Base-by-base conservation (phyloP, 2,329 filamentous ascomycete genomes). In the Aciculosporium take region DNA sequence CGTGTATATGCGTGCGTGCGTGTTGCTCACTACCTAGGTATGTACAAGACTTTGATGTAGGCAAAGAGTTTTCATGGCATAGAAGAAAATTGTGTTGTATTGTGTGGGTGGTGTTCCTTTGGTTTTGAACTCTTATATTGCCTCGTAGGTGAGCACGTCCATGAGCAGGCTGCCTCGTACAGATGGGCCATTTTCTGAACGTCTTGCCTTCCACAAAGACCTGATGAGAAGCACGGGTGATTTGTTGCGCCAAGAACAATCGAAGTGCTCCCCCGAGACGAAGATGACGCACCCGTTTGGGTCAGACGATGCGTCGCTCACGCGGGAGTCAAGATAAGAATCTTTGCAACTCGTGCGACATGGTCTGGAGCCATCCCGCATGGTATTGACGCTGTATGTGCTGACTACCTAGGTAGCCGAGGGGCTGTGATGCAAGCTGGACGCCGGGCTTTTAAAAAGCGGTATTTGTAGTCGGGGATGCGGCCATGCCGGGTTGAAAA, bases 171-270 rank as follows among this genome's bases (percentile, higher is more conserved):
- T 7, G 50, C 56, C 2, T 49, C 67, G 6, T 66, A 64, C 47
- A 53, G 56, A 6, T 58, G 68, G 18, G 60, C 60, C 2, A 60
- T 56, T 1, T 52, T 59, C n/a, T 3, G 62, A 66, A 7, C 58
- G 61, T 35, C 59, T 60, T 2, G 58, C 53, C 5, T 68, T 64
- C 64, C 63, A 68, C 42, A 60, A 57, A 40, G 54, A 57, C 4
- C 44, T 57, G 1, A 53, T 66, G 5, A 55, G 55, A 12, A 51
- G 51, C 18, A 62, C 57, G 2, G 59, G 52, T 4, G 58, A 67
- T 36, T 48, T 65, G 0, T 49, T 63, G 2, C 40, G 45, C 6
- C 48, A 31, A 53, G 55, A 34, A 51, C 53, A 4, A 54, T 58
- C 33, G 54, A 59, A n/a, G 37, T 53, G n/a, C 59, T 63, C 27